phyloP scores from a whole-genome alignment of 345 rosid genomes.

The Passiflora organensis region DNA sequence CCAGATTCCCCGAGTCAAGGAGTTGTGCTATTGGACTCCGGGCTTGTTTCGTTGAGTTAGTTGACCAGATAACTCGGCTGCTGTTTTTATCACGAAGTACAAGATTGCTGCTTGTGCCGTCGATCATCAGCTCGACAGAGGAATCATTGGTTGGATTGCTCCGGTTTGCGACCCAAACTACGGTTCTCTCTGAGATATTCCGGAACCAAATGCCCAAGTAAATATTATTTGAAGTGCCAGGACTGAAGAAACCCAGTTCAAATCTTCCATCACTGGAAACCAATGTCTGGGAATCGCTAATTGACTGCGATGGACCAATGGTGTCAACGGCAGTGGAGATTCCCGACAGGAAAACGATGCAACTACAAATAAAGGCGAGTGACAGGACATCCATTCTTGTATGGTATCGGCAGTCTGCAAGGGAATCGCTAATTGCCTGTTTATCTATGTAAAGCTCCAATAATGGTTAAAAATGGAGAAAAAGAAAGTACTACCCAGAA shows the following conservation, averaged over 20 bases:
- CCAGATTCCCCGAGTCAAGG: conserved; percentile 19
- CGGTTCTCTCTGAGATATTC: neutral
- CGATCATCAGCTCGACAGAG: conserved; percentile 8
- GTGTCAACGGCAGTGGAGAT: conserved; percentile 7
- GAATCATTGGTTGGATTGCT: neutral
- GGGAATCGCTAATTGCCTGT: no score
- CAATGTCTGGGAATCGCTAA: conserved; percentile 11
- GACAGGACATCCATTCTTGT: no score
- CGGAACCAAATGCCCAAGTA: conserved; percentile 5
- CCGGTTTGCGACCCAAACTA: conserved; percentile 5
- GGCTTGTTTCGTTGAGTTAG: conserved; percentile 9
- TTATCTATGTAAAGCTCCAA: no score
- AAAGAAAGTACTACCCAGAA: no score
- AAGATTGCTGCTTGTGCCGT: conserved; percentile 12
- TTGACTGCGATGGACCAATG: conserved; percentile 18
- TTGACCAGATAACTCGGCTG: conserved; percentile 14
- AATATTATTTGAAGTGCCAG: neutral
- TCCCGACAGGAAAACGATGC: no score
- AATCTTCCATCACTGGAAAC: conserved; percentile 11
- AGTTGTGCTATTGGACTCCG: conserved; percentile 10
- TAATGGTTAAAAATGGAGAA: no score
- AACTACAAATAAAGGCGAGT: no score
- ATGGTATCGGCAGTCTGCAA: no score
- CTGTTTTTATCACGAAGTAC: conserved; percentile 6
- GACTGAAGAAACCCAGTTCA: conserved; percentile 14